Base-by-base conservation (phyloP, 176 grass and related monocot genomes). In the Cenchrus purpureus region DNA sequence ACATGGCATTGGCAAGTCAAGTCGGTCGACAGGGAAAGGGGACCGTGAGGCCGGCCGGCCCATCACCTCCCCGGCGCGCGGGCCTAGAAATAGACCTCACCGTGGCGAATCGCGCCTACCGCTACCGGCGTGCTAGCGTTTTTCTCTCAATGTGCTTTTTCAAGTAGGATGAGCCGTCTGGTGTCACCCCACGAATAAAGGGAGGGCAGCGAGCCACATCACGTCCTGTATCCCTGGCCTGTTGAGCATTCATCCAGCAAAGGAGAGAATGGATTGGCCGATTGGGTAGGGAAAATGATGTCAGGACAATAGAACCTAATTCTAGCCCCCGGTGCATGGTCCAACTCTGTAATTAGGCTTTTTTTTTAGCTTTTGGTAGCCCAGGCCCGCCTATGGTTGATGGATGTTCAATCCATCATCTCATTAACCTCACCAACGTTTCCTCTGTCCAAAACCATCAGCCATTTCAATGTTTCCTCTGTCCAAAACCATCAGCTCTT, bases 161-260 rank as follows among this genome's bases (percentile, higher is more conserved):
- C 65, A 57, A 44, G 37, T 48, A 56, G 73, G 73, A 85, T 68
- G 83, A 85, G 63, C n/a, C 53, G 83, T 84, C 62, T 45, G 10
- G 54, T 60, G 86, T 68, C 70, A 87, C 58, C 56, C 14, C 15
- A 4, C 37, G 42, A 71, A 58, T 40, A 16, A 65, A 50, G 69
- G 46, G 20, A 12, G 52, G 56, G 79, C 49, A 88, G 43, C 7
- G 65, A 48, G n/a, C 82, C 68, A 53, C 76, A 44, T 46, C 58
- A 11, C 58, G 58, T 60, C 49, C 31, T 68, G 19, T 66, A n/a
- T 81, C 64, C 64, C 78, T 80, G 49, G 78, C 78, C 29, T 40
- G 20, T 73, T 31, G 62, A 85, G 63, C n/a, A 29, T 52, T 44
- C n/a, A 6, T 65, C 57, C 57, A 0, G 15, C n/a, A 4, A 20